Evolutionary conservation across 805 yeast genomes (phyloP), one percentile per base, ranked within the genome.

Genomic region (Schwanniomyces occidentalis): DNA sequence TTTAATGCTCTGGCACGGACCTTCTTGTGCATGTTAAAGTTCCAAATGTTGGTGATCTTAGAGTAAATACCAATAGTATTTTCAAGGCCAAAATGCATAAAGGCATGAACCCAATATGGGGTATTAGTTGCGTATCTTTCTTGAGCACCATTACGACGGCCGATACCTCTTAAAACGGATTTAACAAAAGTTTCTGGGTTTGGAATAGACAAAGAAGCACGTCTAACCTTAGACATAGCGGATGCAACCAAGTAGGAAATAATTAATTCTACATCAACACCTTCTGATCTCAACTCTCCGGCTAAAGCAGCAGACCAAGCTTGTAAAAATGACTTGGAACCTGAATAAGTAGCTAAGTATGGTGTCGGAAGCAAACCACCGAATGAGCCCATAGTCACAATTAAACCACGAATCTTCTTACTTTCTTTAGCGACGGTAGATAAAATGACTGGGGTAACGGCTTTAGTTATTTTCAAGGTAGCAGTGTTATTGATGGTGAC

Each of bases 291-390:
- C 52, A 93, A 72, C 63, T 93, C 99, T 22, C 90, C 89, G 12
- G 96, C 85, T 47, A 93, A 71, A 1, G 96, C 89, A 33, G 76
- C 68, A 31, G 93, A 85, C 98, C 99, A 93, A 40, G 80, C 78
- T 66, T 93, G 97, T 56, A 93, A 73, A 61, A 93, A 93, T 5
- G 95, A 88, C 69, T 93, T 93, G 30, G 97, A 88, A 16, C 99
- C 99, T 13, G 97, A 85, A 68, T 93, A 93, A 8, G 90, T 85
- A 13, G 98, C 95, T 49, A 93, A 74, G 48, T 80, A 73, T 15
- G 99, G 98, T 8, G 96, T 82, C 37, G 99, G 98, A 30, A 87
- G 71, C 48, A 90, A 73, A 3, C 98, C 99, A 35, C 96, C 95
- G 56, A 93, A 91, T 4, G 98, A 91, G 28, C 98, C 97, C 96